Conservation (phyloP, 495 filamentous ascomycete species). For the Annulohypoxylon bovei region DNA sequence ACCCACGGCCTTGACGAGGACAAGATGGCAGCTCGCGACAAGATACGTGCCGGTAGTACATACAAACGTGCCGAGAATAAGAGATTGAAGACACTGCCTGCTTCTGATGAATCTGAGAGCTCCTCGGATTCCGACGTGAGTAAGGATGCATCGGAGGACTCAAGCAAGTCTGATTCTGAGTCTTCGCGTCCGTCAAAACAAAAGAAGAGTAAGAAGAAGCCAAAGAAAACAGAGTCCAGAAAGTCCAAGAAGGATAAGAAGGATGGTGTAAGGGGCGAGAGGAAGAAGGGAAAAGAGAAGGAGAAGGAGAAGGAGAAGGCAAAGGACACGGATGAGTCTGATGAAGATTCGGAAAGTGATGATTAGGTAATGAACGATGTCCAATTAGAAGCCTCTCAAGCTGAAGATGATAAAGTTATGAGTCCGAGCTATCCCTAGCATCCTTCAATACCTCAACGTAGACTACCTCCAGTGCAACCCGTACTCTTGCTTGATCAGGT, state of each 20-base stretch:
- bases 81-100: background rate
- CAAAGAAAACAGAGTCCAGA: background rate
- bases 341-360: background rate
- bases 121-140: background rate
- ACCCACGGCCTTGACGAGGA: conserved; percentile 5
- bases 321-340: background rate
- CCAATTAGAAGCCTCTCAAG: no score
- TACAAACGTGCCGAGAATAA: background rate
- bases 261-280: background rate
- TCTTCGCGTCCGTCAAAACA: background rate
- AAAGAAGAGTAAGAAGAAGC: conserved; percentile 7
- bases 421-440: background rate
- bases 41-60: background rate
- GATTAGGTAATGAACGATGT: background rate
- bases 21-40: conserved; percentile 6
- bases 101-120: conserved; percentile 3
- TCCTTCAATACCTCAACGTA: no score
- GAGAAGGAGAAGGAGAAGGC: conserved; percentile 1
- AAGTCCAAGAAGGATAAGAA: conserved; percentile 3
- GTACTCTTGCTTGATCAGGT: conserved; percentile 65
- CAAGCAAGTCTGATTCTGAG: conserved; percentile 1
- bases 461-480: no score
- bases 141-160: background rate
- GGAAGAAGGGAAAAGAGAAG: background rate
- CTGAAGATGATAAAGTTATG: background rate